phyloP scores from a whole-genome alignment of 1,284 basidiomycete species.

The Golubevia pallescens region DNA sequence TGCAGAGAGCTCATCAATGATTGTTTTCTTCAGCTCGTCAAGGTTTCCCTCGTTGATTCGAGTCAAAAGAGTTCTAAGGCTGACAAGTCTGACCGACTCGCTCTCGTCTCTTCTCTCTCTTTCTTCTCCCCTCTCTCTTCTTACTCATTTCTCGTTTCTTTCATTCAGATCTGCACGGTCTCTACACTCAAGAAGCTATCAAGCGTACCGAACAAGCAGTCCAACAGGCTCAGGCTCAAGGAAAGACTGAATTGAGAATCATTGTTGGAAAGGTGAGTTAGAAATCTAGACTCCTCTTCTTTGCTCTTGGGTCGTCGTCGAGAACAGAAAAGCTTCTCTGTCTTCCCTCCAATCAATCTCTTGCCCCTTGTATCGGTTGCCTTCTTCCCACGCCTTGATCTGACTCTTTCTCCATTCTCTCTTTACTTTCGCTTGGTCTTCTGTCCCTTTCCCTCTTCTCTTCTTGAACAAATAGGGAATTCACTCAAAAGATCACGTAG shows the following conservation, averaged over 20 bases:
- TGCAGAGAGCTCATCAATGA: too few species aligned
- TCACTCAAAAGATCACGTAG: conserved; percentile 58
- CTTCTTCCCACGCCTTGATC: too few species aligned
- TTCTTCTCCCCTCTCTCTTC: not conserved
- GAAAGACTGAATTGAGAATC: conserved; percentile 76
- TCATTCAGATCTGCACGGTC: conserved; percentile 78
- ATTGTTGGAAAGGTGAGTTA: conserved; percentile 75
- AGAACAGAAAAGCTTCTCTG: not conserved
- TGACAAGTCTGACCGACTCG: too few species aligned
- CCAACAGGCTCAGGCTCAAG: conserved; percentile 72
- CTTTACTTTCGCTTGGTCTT: too few species aligned
- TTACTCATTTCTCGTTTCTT: not conserved
- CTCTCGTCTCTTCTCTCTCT: not conserved
- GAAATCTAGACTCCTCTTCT: conserved; percentile 67
- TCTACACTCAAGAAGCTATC: conserved; percentile 83
- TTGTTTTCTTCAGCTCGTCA: too few species aligned
- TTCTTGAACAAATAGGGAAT: too few species aligned
- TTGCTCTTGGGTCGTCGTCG: conserved; percentile 2
- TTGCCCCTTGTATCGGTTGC: not conserved
- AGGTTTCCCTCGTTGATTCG: too few species aligned
- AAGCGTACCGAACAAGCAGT: conserved; percentile 69
- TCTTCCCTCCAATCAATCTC: conserved; percentile 19
- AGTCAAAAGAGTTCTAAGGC: too few species aligned
- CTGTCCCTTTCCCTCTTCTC: too few species aligned
- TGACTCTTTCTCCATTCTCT: too few species aligned